Percentiles rank a stretch among this genome's conserved stretches.
Evolutionary conservation across 441 rosid species (phyloP).

Genomic region (Omphalea diandra): DNA sequence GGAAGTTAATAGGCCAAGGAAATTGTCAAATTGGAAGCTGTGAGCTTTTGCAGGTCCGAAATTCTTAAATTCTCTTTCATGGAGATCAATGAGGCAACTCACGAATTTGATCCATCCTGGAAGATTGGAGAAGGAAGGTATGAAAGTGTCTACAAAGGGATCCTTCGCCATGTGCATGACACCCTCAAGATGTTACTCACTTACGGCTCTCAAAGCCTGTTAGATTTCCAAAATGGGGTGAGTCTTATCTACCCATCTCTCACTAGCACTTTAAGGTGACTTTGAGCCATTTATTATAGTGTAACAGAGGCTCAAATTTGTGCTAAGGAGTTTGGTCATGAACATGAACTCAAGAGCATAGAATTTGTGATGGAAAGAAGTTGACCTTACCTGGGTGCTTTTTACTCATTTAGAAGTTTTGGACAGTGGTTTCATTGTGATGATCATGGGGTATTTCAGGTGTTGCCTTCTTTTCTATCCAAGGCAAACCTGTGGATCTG

Average conservation of each 20-base stretch:
- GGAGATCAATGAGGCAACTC: constrained; percentile 82
- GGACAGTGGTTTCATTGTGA: neutral
- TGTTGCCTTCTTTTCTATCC: neutral
- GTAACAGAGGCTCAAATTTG: constrained; percentile 7
- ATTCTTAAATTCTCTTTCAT: constrained; percentile 74
- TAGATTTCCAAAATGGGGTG: constrained; percentile 69
- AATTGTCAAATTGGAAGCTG: constrained; percentile 36
- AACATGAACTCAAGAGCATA: constrained; percentile 15
- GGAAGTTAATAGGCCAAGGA: constrained; percentile 46
- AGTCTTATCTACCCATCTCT: constrained; percentile 13
- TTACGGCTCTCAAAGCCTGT: constrained; percentile 58
- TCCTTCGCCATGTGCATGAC: constrained; percentile 63
- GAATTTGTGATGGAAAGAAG: neutral
- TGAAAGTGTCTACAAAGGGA: constrained; percentile 80
- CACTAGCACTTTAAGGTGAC: constrained; percentile 8
- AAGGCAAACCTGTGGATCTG: neutral
- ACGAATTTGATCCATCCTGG: constrained; percentile 68
- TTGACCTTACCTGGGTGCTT: neutral
- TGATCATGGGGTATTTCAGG: neutral
- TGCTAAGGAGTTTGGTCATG: neutral
- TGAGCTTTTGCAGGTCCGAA: constrained; percentile 46
- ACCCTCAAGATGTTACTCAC: constrained; percentile 90
- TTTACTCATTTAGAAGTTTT: neutral
- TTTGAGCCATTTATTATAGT: neutral
- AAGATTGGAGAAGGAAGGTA: constrained; percentile 83